Evolutionary conservation across 1,284 basidiomycete genomes (phyloP).

Genomic region (Fomitopsis palustris): DNA sequence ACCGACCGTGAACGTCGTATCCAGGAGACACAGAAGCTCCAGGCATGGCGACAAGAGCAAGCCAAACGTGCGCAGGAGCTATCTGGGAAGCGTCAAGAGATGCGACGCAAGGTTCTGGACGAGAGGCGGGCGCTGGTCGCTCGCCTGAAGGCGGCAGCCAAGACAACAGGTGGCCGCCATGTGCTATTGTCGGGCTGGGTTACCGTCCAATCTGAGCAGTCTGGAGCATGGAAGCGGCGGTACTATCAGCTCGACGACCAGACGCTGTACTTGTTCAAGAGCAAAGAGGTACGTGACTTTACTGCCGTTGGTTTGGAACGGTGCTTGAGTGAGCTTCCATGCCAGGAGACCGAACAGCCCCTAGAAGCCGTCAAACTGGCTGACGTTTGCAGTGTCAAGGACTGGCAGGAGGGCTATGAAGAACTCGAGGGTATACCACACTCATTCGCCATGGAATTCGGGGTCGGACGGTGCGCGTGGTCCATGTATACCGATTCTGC

Average conservation of each 20-base stretch:
- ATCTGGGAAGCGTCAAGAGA: slow-evolving; percentile 41
- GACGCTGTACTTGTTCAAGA: slow-evolving; percentile 50
- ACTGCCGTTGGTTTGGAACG: not conserved
- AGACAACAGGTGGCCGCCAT: slow-evolving; percentile 26
- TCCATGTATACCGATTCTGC: slow-evolving; percentile 63
- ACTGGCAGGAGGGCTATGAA: slow-evolving; percentile 72
- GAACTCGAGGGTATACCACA: slow-evolving; percentile 66
- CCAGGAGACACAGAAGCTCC: slow-evolving; percentile 49
- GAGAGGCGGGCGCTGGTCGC: slow-evolving; percentile 36
- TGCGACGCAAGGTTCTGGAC: slow-evolving; percentile 38
- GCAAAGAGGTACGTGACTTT: slow-evolving; percentile 43
- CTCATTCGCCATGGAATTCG: slow-evolving; percentile 67
- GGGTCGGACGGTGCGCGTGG: slow-evolving; percentile 45
- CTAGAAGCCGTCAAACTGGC: slow-evolving; percentile 49
- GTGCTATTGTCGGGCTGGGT: slow-evolving; percentile 54
- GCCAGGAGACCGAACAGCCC: slow-evolving; percentile 30
- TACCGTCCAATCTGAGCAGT: slow-evolving; percentile 56
- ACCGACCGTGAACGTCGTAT: slow-evolving; percentile 47
- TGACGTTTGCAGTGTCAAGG: slow-evolving; percentile 46
- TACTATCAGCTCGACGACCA: slow-evolving; percentile 57
- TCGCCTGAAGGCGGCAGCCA: slow-evolving; percentile 22
- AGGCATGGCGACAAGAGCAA: slow-evolving; percentile 54
- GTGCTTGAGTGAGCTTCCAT: slow-evolving; percentile 1
- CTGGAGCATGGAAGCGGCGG: slow-evolving; percentile 61
- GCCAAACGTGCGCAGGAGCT: slow-evolving; percentile 43